Base-by-base conservation (phyloP, 1,284 basidiomycete genomes). In the Ceratobasidium sp. region DNA sequence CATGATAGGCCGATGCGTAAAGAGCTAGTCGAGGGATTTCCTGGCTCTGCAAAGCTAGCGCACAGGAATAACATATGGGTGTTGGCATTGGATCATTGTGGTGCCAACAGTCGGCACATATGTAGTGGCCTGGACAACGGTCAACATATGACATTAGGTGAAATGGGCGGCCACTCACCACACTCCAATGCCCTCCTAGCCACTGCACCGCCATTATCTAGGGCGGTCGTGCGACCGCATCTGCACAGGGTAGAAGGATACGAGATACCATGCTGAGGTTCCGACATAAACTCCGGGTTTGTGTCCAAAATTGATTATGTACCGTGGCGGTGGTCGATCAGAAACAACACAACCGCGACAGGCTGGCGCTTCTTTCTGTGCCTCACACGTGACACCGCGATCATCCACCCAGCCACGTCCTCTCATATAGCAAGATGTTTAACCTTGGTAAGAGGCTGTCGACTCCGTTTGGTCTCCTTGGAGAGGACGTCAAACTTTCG, bases 401-500 rank as follows among this genome's bases (percentile, higher is more conserved):
- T 31, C 55, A 17, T n/a, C 20, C 4, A 54, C 10, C 20, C 2
- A 49, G 57, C 58, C 58, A 64, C 58, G 58, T 64, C 34, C 47
- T 38, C 47, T 13, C 50, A 53, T 20, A 7, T 49, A 25, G 22
- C 20, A 8, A 29, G 20, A 73, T 73, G 72, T 73, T 73, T 52
- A 70, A 69, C 22, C 79, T 92, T 68, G 89, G 89, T 13, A 87
- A 87, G 75, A 86, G 83, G 73, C 81, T 92, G 58, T 84, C 86
- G 17, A 86, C 88, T 17, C 89, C 90, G n/a, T 88, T 93, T 77
- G 87, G 88, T n/a, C 77, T 93, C n/a, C 78, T 92, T 27, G 88
- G 89, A 10, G 93, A 96, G 76, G 92, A 94, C 76, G 87, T 92
- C 34, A 95, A 95, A 78, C 86, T 96, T 27, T 87, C 89, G 22